Evolutionary conservation across 1,284 basidiomycete species (phyloP), one percentile per base, ranked within the genome.

Genomic region (Pseudozyma sp.): DNA sequence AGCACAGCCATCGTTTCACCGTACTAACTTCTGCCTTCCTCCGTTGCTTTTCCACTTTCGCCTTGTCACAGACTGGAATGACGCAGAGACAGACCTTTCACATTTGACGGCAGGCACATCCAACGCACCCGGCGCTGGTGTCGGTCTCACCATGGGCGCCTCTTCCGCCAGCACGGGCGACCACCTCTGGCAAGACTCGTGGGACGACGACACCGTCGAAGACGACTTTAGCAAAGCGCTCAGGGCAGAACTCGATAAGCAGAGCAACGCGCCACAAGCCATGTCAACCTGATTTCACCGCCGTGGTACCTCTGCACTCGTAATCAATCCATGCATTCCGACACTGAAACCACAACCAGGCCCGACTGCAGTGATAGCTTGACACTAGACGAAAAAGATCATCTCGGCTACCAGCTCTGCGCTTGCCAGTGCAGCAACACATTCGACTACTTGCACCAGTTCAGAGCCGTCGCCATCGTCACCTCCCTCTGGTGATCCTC

Each of bases 151-250:
- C 48, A 74, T 74, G 70, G 68, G 71, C 44, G 71, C 69, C 13
- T 61, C 60, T 16, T 73, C 70, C 16, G 57, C 60, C 8, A 63
- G 60, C 64, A 67, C 60, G 13, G 70, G 59, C 14, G 83, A 84
- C 69, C 92, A 94, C 83, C 87, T 98, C 34, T 99, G 96, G 96
- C 95, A 98, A 87, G 96, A 98, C 81, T 97, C 97, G 85, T 99
- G 96, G 96, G 96, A 99, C 82, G 96, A 99, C 81, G 96, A 99
- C 86, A 95, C 97, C 85, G 91, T 97, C 68, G 96, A 97, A 84
- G 95, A 97, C 82, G 94, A 97, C 79, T 99, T 98, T 84, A 95
- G 94, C 81, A 91, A 93, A 63, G 94, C 97, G 85, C 87, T 99
- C 78, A 90, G 96, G 95, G 76, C 78, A 17, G 78, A 80, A 40